A percentile compares a stretch with the other conserved stretches of the same genome.
Evolutionary conservation across 2,329 filamentous ascomycete genomes (phyloP).

Genomic region (Colletotrichum tanaceti): DNA sequence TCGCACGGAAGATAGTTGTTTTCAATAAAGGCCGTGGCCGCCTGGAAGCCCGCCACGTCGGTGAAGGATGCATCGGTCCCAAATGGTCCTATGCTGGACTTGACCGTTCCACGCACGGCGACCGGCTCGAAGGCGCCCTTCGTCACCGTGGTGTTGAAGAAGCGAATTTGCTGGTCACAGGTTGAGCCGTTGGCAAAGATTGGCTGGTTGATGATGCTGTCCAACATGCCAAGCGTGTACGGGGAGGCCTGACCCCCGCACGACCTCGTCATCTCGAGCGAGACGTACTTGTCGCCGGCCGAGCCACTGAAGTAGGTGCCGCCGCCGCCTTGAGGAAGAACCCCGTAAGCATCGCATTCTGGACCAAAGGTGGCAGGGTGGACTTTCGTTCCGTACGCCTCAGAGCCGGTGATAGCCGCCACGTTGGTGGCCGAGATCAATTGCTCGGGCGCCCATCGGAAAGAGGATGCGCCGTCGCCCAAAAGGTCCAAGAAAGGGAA

Average conservation of each 20-base stretch:
- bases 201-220: constrained; percentile 67
- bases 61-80: constrained; percentile 5
- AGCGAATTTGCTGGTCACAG: constrained; percentile 58
- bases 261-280: constrained; percentile 41
- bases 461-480: constrained; percentile 61
- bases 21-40: constrained; percentile 41
- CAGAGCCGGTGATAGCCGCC: constrained; percentile 57
- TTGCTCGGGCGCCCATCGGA: constrained; percentile 61
- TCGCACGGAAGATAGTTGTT: constrained; percentile 42
- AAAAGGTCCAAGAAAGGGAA: constrained; percentile 68
- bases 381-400: constrained; percentile 59
- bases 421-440: constrained; percentile 58
- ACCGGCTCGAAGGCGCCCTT: constrained; percentile 45
- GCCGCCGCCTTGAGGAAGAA: constrained; percentile 36
- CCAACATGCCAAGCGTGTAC: constrained; percentile 57
- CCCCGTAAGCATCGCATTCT: constrained; percentile 61
- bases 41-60: constrained; percentile 39
- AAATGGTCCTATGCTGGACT: constrained; percentile 46
- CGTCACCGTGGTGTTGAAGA: constrained; percentile 60
- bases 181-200: constrained; percentile 54
- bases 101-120: constrained; percentile 44
- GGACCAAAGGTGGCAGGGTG: constrained; percentile 59
- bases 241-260: constrained; percentile 38
- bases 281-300: constrained; percentile 31
- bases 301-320: constrained; percentile 41